Percentiles rank a stretch among this genome's conserved stretches.
phyloP scores from a whole-genome alignment of 345 rosid genomes.

The Euclidium syriacum region DNA sequence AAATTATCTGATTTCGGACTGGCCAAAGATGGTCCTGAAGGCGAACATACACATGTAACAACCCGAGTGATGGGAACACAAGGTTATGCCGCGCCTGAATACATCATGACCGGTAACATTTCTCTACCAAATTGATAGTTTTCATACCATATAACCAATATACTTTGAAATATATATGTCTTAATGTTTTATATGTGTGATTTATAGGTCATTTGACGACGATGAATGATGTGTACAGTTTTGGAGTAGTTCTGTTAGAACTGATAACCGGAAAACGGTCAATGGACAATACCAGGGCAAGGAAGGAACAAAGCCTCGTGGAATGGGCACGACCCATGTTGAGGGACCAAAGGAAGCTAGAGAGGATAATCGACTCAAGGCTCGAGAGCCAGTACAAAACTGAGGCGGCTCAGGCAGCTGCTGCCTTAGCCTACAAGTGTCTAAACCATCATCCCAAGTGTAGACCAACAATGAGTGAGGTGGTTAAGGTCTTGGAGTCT shows the following conservation, averaged over 20 bases:
- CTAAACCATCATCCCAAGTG: conserved; percentile 54
- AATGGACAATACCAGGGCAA: conserved; percentile 44
- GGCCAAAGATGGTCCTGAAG: conserved; percentile 58
- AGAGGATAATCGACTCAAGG: conserved; percentile 48
- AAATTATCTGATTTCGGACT: conserved; percentile 53
- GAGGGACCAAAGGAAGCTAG: conserved; percentile 51
- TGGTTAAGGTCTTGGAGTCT: conserved; percentile 54
- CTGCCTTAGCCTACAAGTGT: conserved; percentile 53
- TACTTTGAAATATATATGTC: not conserved
- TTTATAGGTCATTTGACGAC: conserved; percentile 70
- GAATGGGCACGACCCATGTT: conserved; percentile 62
- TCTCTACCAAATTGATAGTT: not conserved
- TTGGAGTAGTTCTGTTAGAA: conserved; percentile 71
- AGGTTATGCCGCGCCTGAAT: conserved; percentile 59
- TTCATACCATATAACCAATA: not conserved
- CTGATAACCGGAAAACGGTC: conserved; percentile 55
- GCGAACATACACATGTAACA: conserved; percentile 46
- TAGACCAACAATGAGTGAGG: conserved; percentile 63
- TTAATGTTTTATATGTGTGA: not conserved
- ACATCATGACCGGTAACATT: conserved; percentile 43
- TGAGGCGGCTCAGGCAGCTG: conserved; percentile 51
- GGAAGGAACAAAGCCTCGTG: conserved; percentile 49
- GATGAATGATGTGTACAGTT: conserved; percentile 69
- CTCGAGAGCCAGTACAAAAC: conserved; percentile 53
- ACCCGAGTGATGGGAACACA: conserved; percentile 59